These are phyloP conservation scores for Vickermania spadyakhi DNA, from an alignment of 208 protist genomes.

Conservation along the genomic window DNA sequence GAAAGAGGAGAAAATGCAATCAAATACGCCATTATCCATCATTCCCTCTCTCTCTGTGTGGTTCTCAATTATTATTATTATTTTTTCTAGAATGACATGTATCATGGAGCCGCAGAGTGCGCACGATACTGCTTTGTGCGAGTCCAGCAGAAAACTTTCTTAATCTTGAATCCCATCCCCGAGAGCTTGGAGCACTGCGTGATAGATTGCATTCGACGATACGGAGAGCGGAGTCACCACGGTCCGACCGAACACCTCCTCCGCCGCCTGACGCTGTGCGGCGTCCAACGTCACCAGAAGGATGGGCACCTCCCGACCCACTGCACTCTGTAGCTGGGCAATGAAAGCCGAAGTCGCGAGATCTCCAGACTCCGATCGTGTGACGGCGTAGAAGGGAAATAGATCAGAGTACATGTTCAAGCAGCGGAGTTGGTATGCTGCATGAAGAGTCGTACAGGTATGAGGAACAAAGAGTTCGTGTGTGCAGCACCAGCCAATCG, in stretches of 20 bases:
- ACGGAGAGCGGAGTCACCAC: slow-evolving; percentile 9
- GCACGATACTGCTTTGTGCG: no score
- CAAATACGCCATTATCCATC: no score
- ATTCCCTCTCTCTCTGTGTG: no score
- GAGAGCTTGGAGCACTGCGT: neutral
- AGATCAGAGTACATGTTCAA: slow-evolving; percentile 50
- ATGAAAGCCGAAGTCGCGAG: slow-evolving; percentile 32
- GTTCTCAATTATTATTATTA: neutral
- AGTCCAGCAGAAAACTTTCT: slow-evolving; percentile 2
- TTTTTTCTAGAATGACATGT: neutral
- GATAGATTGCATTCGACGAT: neutral
- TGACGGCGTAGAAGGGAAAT: slow-evolving; percentile 52
- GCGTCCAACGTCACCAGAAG: slow-evolving; percentile 57
- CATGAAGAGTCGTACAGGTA: slow-evolving; percentile 37
- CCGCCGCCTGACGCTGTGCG: slow-evolving; percentile 39
- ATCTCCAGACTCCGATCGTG: slow-evolving; percentile 60
- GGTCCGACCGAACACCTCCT: slow-evolving; percentile 24
- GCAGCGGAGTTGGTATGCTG: slow-evolving; percentile 53
- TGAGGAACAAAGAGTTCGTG: slow-evolving; percentile 73
- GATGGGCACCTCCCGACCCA: slow-evolving; percentile 20
- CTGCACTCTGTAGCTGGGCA: slow-evolving; percentile 20
- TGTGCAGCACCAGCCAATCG: slow-evolving; percentile 45
- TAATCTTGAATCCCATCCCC: neutral
- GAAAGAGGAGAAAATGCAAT: slow-evolving; percentile 2
- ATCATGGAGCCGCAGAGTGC: neutral